Base-by-base conservation (phyloP, 345 rosid genomes). In the Abelmoschus esculentus region DNA sequence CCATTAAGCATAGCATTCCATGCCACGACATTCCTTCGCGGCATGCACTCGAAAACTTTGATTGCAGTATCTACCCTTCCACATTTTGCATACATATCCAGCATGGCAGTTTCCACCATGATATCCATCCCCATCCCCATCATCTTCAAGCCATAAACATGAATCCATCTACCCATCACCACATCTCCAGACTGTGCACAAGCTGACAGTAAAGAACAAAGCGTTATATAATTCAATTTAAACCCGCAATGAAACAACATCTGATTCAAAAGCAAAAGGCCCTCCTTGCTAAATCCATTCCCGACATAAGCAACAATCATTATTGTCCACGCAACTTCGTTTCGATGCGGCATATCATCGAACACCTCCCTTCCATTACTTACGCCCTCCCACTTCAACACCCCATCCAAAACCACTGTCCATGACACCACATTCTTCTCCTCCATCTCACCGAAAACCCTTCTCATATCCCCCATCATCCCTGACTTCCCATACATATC, bases 11-110 rank as follows among this genome's bases (percentile, higher is more conserved):
- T 73, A 26, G 86, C 89, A 66, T 92, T 92, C 96, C 96, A 92
- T 0, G 93, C 78, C 34, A 88, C 95, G 59, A 85, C 86, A 82
- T 86, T 92, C 83, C 88, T 88, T 69, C 36, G 15, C 1, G 79
- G 83, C 79, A 90, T 79, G 72, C 49, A 75, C 73, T 80, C 70
- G 10, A 92, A 92, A 56, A 85, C 87, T 60, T 72, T 79, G 12
- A 42, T n/a, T 62, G 95, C 92, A 66, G 78, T 72, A 22, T 54
- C 75, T 49, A 90, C 81, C 77, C 81, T 76, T 64, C 98, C 98
- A 36, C 90, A 90, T 81, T 90, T 92, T 5, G 91, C 89, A 80
- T 92, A 90, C 96, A 87, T 92, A 80, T 92, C 92, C 40, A 92
- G 77, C 86, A 90, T 79, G 38, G 98, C 80, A 6, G 96, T 92